These are phyloP conservation scores for Phylloporus rhodoxanthus DNA, from an alignment of 768 basidiomycete genomes.

Conservation along the genomic window DNA sequence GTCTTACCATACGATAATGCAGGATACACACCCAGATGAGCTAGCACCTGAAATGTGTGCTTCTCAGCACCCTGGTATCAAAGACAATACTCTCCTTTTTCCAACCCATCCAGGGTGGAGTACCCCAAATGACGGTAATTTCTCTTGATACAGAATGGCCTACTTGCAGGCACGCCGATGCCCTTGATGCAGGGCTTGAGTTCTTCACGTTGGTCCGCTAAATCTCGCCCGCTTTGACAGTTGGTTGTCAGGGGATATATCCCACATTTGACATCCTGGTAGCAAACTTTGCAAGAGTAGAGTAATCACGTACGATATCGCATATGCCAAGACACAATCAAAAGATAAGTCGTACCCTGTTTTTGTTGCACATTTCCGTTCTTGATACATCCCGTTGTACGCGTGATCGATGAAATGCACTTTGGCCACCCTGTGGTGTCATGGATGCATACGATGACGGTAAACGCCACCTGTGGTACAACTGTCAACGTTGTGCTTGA, in stretches of 20 bases:
- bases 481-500: neutral
- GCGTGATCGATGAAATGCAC: neutral
- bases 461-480: neutral
- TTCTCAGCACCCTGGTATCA: neutral
- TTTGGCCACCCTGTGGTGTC: neutral
- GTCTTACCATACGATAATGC: neutral
- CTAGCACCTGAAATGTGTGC: neutral
- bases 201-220: neutral
- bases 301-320: neutral
- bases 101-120: neutral
- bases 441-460: neutral
- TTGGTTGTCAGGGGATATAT: neutral
- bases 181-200: neutral
- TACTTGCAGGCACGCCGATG: too few relatives aligned
- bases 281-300: neutral
- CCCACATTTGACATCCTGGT: neutral
- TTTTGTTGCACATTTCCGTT: neutral
- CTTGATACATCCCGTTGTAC: neutral
- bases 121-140: too few relatives aligned
- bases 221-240: neutral
- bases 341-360: neutral
- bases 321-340: neutral
- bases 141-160: too few relatives aligned
- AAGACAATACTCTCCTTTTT: neutral
- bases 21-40: neutral